Conservation (phyloP, 768 basidiomycete species). For the Termitomyces sp. region DNA sequence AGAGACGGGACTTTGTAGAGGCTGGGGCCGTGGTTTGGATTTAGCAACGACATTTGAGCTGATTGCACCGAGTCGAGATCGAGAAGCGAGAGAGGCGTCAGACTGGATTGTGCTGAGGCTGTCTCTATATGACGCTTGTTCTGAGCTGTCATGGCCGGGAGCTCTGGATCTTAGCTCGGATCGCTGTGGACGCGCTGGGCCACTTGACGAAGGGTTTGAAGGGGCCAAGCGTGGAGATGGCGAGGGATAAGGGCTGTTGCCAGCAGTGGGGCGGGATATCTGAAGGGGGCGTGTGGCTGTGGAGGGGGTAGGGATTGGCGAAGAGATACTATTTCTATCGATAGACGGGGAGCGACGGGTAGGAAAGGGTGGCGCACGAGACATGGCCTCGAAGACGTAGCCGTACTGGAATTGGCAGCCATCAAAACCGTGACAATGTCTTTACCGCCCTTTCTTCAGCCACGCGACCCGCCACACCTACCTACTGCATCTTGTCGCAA, state of each 20-base stretch:
- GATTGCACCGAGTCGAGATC: slow-evolving; percentile 8
- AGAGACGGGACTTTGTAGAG: slow-evolving; percentile 28
- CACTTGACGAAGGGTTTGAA: slow-evolving; percentile 40
- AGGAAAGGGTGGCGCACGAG: slow-evolving; percentile 56
- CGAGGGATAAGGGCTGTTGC: slow-evolving; percentile 34
- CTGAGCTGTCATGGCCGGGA: slow-evolving; percentile 52
- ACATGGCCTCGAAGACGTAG: slow-evolving; percentile 36
- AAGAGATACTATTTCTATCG: slow-evolving; percentile 33
- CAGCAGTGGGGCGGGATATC: slow-evolving; percentile 53
- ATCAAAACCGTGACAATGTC: slow-evolving; percentile 12
- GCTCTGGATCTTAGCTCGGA: slow-evolving; percentile 60
- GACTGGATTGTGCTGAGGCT: slow-evolving; percentile 48
- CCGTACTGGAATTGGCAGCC: slow-evolving; percentile 1
- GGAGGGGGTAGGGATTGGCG: slow-evolving; percentile 32
- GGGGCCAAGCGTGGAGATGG: slow-evolving; percentile 34
- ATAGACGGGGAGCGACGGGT: slow-evolving; percentile 49
- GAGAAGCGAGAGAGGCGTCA: slow-evolving; percentile 14
- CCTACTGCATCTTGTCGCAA: slow-evolving; percentile 16
- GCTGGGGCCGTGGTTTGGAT: slow-evolving; percentile 26
- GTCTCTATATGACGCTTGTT: slow-evolving; percentile 46
- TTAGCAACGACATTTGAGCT: slow-evolving; percentile 16
- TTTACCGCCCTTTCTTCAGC: slow-evolving; percentile 33
- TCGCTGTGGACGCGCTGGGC: slow-evolving; percentile 63
- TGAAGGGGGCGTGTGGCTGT: slow-evolving; percentile 54
- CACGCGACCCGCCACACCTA: slow-evolving; percentile 6